Base-by-base conservation (phyloP, 345 rosid genomes). In the Ceriops tagal region DNA sequence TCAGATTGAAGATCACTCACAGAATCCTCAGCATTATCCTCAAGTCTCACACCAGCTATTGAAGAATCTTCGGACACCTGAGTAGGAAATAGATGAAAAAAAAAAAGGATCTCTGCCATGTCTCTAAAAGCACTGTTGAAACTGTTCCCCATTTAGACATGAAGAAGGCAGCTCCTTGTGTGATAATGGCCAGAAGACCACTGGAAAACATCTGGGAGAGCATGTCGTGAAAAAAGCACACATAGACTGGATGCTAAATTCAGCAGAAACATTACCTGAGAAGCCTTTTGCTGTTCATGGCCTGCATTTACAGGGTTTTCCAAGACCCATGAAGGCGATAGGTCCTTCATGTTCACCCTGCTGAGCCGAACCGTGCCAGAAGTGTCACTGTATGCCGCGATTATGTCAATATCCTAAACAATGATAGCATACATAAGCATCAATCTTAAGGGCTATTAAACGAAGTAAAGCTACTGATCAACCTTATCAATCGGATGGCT, bases 271-370 rank as follows among this genome's bases (percentile, higher is more conserved):
- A 31, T 67, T 85, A 91, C 95, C 96, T 77, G 83, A 49, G 83
- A 73, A 72, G 67, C 78, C 69, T 78, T 80, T 56, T 27, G 78
- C 62, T 64, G 83, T 72, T 66, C 81, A 71, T 30, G 75, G 46
- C 62, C 72, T 58, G 82, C 82, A 76, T 78, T 62, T 27, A 26
- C 59, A 65, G 89, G 96, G 77, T 84, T 88, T 64, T 87, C 87
- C 84, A 90, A 79, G 64, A 90, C 79, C 99, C 99, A 96, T 22
- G 99, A 96, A 68, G 90, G 68, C 66, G 99, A 96, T 56, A 90
- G 90, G 75, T 87, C 83, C 78, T 86, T 90, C 92, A 92, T 85
- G 82, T 90, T 92, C 68, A 90, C 86, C 67, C 77, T 84, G 74
- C 87, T 82, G 66, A 86, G 76, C 46, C 80, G 85, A 81, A 92